A percentile compares a stretch with the other conserved stretches of the same genome.
phyloP scores from a whole-genome alignment of 495 filamentous ascomycete species.

The Choiromyces venosus region DNA sequence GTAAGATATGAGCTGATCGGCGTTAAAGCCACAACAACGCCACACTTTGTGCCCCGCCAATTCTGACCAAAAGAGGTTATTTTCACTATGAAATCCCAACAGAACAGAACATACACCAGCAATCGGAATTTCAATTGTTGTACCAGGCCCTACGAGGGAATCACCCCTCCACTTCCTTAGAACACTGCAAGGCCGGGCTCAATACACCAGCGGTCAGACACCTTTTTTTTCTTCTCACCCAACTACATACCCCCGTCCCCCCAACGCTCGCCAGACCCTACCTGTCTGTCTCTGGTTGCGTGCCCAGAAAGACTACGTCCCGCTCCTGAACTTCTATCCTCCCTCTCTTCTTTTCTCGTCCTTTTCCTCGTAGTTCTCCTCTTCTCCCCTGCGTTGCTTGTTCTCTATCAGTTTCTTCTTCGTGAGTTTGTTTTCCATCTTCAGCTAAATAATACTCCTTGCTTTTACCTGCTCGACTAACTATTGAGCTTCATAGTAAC shows the following conservation, averaged over 20 bases:
- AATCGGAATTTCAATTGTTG: neutral
- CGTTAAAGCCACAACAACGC: conserved; percentile 31
- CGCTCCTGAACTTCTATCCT: conserved; percentile 28
- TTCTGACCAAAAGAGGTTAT: conserved; percentile 28
- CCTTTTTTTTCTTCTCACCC: neutral
- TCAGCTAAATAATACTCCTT: neutral
- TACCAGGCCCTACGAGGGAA: neutral
- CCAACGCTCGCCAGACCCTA: conserved; percentile 3
- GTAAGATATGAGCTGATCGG: neutral
- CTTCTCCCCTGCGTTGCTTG: conserved; percentile 13
- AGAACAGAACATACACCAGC: conserved; percentile 18
- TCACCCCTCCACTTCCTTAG: neutral
- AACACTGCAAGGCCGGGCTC: neutral
- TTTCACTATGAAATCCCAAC: conserved; percentile 35
- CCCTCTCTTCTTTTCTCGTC: conserved; percentile 28
- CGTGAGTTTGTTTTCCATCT: conserved; percentile 15
- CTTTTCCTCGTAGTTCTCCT: conserved; percentile 1
- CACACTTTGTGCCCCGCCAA: conserved; percentile 28
- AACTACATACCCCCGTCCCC: neutral
- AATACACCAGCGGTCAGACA: neutral
- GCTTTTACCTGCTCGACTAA: neutral
- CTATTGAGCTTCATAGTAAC: neutral
- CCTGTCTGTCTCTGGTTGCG: neutral
- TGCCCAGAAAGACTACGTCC: conserved; percentile 25
- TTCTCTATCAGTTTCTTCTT: conserved; percentile 12